These are phyloP conservation scores for Articulospora tetracladia DNA, from an alignment of 495 filamentous ascomycete species.

Conservation along the genomic window DNA sequence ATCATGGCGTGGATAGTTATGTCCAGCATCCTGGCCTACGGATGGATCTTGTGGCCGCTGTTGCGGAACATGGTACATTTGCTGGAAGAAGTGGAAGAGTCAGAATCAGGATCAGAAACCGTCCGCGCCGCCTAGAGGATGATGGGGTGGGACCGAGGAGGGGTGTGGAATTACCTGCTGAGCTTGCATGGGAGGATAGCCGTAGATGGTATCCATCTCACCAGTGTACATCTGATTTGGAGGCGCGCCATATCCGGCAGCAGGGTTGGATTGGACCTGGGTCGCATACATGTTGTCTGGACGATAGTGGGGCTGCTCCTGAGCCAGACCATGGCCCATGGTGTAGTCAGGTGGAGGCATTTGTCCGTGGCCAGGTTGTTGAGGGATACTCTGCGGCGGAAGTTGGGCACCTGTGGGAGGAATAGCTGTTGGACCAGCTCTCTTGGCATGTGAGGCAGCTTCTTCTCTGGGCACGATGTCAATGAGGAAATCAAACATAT, in stretches of 20 bases:
- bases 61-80: conserved; percentile 56
- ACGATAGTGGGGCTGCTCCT: conserved; percentile 76
- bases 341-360: conserved; percentile 66
- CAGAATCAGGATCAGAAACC: conserved; percentile 1
- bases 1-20: conserved; percentile 37
- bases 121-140: background rate
- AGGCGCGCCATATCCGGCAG: conserved; percentile 67
- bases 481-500: conserved; percentile 99
- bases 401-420: conserved; percentile 52
- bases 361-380: conserved; percentile 48
- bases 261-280: conserved; percentile 67
- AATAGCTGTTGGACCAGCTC: conserved; percentile 42
- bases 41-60: conserved; percentile 40
- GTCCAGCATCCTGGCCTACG: conserved; percentile 36
- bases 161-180: conserved; percentile 64
- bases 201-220: conserved; percentile 80
- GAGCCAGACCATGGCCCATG: conserved; percentile 53
- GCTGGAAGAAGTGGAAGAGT: conserved; percentile 15
- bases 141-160: conserved; percentile 10
- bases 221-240: conserved; percentile 70
- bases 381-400: conserved; percentile 56
- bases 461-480: conserved; percentile 98
- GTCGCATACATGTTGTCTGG: conserved; percentile 73
- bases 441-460: conserved; percentile 77
- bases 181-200: conserved; percentile 72